A percentile compares a stretch with the other conserved stretches of the same genome.
phyloP scores from a whole-genome alignment of 176 grass and related monocot genomes.

The Ensete glaucum region DNA sequence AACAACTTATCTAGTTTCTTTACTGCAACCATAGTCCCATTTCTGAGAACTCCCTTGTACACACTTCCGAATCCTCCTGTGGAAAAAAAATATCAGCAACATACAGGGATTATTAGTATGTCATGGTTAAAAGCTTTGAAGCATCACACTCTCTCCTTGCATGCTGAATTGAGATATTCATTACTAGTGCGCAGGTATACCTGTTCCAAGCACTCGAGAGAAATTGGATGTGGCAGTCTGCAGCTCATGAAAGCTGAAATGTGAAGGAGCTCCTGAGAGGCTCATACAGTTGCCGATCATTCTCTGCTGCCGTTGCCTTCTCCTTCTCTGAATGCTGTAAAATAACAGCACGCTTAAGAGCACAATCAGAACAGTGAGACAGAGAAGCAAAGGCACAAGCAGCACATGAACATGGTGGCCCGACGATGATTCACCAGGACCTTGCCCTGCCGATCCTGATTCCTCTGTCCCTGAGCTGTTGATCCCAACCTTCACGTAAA shows the following conservation, averaged over 20 bases:
- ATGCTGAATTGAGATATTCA: too few relatives aligned
- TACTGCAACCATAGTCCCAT: slow-evolving; percentile 9
- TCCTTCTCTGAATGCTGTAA: background rate
- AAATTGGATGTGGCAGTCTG: background rate
- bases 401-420: background rate
- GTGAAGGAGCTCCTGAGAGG: background rate
- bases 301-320: background rate
- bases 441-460: background rate
- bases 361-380: background rate
- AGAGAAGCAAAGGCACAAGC: slow-evolving; percentile 1
- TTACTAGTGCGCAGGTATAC: background rate
- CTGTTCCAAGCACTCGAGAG: slow-evolving; percentile 1
- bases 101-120: too few relatives aligned
- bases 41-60: slow-evolving; percentile 11
- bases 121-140: too few relatives aligned
- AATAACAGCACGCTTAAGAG: background rate
- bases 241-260: slow-evolving; percentile 1
- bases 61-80: slow-evolving; percentile 15
- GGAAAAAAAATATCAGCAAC: too few relatives aligned
- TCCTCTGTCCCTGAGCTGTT: background rate
- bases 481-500: background rate
- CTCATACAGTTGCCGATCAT: background rate
- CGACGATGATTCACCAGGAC: background rate
- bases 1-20: slow-evolving; percentile 13
- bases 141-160: too few relatives aligned